Base-by-base conservation (phyloP, 2,329 filamentous ascomycete genomes). In the Dendryphion nanum region DNA sequence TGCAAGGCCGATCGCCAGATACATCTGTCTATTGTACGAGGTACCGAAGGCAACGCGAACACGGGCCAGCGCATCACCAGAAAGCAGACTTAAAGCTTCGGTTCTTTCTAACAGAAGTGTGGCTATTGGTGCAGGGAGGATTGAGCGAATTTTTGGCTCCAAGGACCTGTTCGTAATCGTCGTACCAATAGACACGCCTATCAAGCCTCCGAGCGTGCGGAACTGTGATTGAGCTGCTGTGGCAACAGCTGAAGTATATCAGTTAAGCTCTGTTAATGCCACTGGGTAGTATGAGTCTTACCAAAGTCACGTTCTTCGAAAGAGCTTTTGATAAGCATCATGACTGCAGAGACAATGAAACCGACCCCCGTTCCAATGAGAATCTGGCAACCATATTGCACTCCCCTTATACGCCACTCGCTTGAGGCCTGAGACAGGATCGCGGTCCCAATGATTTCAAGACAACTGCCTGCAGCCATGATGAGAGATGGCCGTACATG, bases 371-470 rank as follows among this genome's bases (percentile, higher is more conserved):
- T 16, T 4, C 49, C 49, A 5, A 41, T 36, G 18, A 52, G 31
- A 17, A 45, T 35, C 18, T 52, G 44, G 24, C 16, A 52, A 8
- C 24, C 49, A 36, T 48, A 52, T n/a, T 44, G 47, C 15, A 34
- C 17, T 12, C 18, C 10, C 7, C 39, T 16, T 4, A 43, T 34
- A 13, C 38, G 16, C 14, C 21, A 34, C 2, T 30, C 13, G 5
- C 29, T 38, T 7, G 35, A 37, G 16, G 19, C 36, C 17, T 23
- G 21, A 6, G 42, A 33, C 2, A 52, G 30, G 5, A 43, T 19
- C 1, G 23, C 24, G 8, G 37, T 30, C 18, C 49, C 49, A 4
- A 45, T 30, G 14, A 48, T n/a, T 30, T 50, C 30, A 8, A 48
- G 19, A 2, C 32, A 3, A 14, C 38, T 32, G 2, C 44, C 40